Evolutionary conservation across 495 filamentous ascomycete species (phyloP).

Genomic region (Melanomma pulvis-pyrius): DNA sequence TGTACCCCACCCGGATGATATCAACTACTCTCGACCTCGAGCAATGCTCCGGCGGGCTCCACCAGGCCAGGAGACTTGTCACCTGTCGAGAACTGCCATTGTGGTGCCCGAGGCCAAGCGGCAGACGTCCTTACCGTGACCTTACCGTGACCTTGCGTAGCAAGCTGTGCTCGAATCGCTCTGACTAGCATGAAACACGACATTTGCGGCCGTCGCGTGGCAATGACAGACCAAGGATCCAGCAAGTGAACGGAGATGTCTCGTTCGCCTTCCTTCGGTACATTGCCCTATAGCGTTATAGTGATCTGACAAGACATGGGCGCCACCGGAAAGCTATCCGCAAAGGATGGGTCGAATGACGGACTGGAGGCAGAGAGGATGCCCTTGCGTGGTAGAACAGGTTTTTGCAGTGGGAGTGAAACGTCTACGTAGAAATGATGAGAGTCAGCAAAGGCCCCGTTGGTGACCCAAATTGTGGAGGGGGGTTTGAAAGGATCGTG

Average conservation of each 20-base stretch:
- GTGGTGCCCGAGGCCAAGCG: background rate
- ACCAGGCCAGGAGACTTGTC: background rate
- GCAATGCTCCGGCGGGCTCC: background rate
- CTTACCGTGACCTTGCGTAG: no score
- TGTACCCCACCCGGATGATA: conserved; percentile 1
- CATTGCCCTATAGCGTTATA: conserved; percentile 5
- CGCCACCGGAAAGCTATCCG: conserved; percentile 37
- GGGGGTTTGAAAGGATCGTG: background rate
- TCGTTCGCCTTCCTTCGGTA: background rate
- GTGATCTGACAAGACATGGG: conserved; percentile 23
- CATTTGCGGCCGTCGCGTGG: background rate
- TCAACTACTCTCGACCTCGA: background rate
- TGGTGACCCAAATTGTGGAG: background rate
- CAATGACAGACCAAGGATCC: background rate
- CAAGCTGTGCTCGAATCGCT: background rate
- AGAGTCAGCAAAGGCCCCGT: background rate
- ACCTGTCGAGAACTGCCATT: background rate
- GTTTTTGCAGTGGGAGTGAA: conserved; percentile 2
- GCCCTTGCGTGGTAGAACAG: background rate
- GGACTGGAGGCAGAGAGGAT: background rate
- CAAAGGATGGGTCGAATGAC: background rate
- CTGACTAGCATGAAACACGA: background rate
- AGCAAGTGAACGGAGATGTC: background rate
- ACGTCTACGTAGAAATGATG: background rate
- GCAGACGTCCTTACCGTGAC: background rate